Evolutionary conservation across 768 basidiomycete genomes (phyloP).

Genomic region (Harrya chromipes): DNA sequence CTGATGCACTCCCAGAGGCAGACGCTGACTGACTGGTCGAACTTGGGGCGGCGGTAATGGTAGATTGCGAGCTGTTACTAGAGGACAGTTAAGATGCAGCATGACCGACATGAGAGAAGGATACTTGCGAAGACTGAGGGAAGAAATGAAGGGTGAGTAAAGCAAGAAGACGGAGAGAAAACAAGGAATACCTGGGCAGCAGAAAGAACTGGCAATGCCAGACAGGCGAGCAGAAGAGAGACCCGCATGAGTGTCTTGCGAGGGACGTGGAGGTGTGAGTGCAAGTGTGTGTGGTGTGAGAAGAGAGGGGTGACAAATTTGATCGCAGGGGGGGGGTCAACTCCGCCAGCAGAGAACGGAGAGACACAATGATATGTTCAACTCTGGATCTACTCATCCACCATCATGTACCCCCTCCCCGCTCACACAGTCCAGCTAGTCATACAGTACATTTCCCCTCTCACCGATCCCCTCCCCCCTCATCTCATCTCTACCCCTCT

Average conservation of each 20-base stretch:
- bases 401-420: constrained; percentile 34
- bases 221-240: constrained; percentile 30
- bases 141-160: constrained; percentile 5
- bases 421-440: constrained; percentile 42
- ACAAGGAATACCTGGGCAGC: constrained; percentile 31
- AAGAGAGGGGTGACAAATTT: constrained; percentile 10
- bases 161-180: not conserved
- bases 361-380: too few species aligned
- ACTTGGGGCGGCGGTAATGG: constrained; percentile 46
- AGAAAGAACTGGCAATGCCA: constrained; percentile 26
- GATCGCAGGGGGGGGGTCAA: constrained; percentile 3
- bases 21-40: constrained; percentile 22
- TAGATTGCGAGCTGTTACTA: constrained; percentile 40
- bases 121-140: constrained; percentile 39
- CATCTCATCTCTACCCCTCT: constrained; percentile 60
- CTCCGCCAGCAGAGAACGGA: too few species aligned
- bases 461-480: constrained; percentile 49
- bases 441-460: constrained; percentile 57
- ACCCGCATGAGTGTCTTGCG: constrained; percentile 24
- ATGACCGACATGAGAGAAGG: constrained; percentile 24
- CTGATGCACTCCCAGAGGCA: constrained; percentile 17
- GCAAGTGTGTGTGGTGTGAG: constrained; percentile 4
- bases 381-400: not conserved
- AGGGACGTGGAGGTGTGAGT: not conserved
- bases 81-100: constrained; percentile 39